Evolutionary conservation across 768 basidiomycete genomes (phyloP), one percentile per base, ranked within the genome.

Genomic region (Rhizopogon vinicolor): DNA sequence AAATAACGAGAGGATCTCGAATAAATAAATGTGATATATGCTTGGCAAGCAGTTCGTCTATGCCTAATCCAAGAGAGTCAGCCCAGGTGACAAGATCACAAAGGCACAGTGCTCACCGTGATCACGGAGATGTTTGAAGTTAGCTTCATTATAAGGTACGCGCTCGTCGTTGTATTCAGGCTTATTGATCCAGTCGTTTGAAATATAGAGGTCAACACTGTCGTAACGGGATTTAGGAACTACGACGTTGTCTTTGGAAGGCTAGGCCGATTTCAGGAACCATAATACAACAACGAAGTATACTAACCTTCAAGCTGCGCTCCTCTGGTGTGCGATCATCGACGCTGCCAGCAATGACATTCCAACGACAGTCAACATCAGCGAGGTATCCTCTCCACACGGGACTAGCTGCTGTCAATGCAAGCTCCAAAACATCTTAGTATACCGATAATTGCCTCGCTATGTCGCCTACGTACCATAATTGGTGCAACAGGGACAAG

Each of bases 191-290:
- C 86, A 85, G 61, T 89, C 83, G 28, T 85, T 82, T 5, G 96
- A 94, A 50, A 99, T 83, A 68, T 99, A 98, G 60, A 91, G 75
- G 68, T 94, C 91, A 19, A 99, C 96, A 60, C 91, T 94, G 70
- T 94, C 95, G 69, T 99, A 99, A 57, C 97, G 85, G 31, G 96
- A 98, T 73, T 99, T 99, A 1, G 96, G 93, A 65, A 99, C 96
- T 49, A 74, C 73, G 69, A 85, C 79, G 62, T 84, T 84, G 50
- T 88, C 75, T 67, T 87, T 79, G 56, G 96, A 70, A 8, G 92
- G 92, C 93, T 96, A 62, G n/a, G 1, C 25, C 18, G 9, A 37
- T 43, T 52, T 61, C 5, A 60, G 50, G 40, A 10, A 29, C n/a
- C 50, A 44, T 3, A 44, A 50, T 51, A 51, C 52, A 33, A 43